A percentile compares a stretch with the other conserved stretches of the same genome.
Conservation (phyloP, 768 basidiomycete genomes). For the Psilocybe cubensis region DNA sequence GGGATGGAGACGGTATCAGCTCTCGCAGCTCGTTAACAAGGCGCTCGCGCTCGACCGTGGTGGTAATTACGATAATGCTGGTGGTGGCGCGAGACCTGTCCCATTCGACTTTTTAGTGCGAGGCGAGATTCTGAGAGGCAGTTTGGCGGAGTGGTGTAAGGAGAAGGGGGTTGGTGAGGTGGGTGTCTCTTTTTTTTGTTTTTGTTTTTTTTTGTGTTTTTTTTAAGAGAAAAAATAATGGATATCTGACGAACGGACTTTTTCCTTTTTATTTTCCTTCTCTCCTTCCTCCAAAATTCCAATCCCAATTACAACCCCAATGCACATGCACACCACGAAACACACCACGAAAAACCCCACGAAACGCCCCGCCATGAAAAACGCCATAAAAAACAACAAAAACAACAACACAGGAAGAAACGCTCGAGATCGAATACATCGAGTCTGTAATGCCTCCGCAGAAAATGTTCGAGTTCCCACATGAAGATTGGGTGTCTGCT, state of each 20-base stretch:
- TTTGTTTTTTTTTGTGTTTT: neutral
- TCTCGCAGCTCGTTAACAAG: conserved; percentile 97
- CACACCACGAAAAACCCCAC: neutral
- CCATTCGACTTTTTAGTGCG: conserved; percentile 93
- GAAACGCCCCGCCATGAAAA: neutral
- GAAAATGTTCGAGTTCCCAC: conserved; percentile 75
- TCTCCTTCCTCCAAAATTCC: neutral
- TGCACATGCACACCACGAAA: too few relatives aligned
- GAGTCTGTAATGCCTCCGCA: conserved; percentile 88
- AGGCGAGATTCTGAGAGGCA: conserved; percentile 77
- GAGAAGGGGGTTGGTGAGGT: conserved; percentile 77
- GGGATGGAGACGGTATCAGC: conserved; percentile 92
- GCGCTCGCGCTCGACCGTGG: conserved; percentile 75
- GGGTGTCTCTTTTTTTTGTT: conserved; percentile 18
- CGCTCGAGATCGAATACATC: conserved; percentile 90
- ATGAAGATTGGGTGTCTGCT: conserved; percentile 94
- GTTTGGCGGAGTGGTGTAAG: conserved; percentile 74
- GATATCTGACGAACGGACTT: too few relatives aligned
- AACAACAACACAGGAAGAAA: conserved; percentile 84
- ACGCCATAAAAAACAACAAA: too few relatives aligned
- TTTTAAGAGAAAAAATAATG: too few relatives aligned
- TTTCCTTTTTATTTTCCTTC: neutral
- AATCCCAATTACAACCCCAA: too few relatives aligned
- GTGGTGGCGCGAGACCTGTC: conserved; percentile 70
- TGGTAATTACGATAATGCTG: too few relatives aligned